Base-by-base conservation (phyloP, 1,284 basidiomycete species). In the Austroboletus olivaceoglutinosus region DNA sequence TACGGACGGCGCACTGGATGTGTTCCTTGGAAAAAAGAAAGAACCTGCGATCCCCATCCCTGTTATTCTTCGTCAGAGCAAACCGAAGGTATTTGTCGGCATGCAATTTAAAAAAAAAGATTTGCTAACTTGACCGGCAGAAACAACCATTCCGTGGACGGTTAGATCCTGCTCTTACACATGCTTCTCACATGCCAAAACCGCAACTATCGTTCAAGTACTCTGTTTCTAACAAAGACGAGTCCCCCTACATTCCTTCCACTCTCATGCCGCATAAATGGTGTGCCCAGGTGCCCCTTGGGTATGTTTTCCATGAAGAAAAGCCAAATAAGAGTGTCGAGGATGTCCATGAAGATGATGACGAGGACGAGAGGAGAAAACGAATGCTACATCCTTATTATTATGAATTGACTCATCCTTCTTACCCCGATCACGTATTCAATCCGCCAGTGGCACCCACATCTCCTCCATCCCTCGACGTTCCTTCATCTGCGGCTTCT, bases 1-100 rank as follows among this genome's bases (percentile, higher is more conserved):
- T 49, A 89, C 93, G 5, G 91, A 97, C 65, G 85, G 83, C 5
- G 85, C 83, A 55, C 69, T 98, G 34, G 94, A 98, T 63, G 82
- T 90, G 54, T 81, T 82, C 57, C 73, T 85, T 16, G 93, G 93
- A 2, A 76, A 79, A 57, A 80, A 76, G 48, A 91, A 86, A 63
- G 77, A 83, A 0, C 78, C 83, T 38, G 79, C 78, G 5, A 83
- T 89, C 50, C 71, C 75, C 11, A 70, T 87, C 29, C 81, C 83
- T 44, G 70, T 72, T 18, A 47, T 41, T 29, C 36, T 37, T 45
- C 45, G 25, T 21, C 52, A 50, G 34, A 57, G 43, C 16, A 60
- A 55, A 51, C 30, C 48, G 45, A 68, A 70, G 54, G 64, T 41
- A 47, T 29, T 11, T 37, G 25, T n/a, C n/a, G n/a, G n/a, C n/a